Percentiles rank a stretch among this genome's conserved stretches.
Evolutionary conservation across 495 filamentous ascomycete species (phyloP).

Genomic region (Trichoderma asperelloides): DNA sequence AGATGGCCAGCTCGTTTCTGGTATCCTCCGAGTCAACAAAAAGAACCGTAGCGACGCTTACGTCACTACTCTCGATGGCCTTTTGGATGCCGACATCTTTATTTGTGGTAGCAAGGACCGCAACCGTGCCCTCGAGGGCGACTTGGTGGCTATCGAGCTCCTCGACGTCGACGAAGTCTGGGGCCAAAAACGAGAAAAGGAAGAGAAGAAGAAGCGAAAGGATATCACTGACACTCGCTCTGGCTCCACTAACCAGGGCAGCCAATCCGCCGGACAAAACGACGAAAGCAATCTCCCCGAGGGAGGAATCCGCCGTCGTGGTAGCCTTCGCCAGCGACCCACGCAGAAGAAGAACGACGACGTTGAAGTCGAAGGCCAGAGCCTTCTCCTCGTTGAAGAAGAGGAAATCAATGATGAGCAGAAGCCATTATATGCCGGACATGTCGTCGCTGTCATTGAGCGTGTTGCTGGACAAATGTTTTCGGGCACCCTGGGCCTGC

Average conservation of each 20-base stretch:
- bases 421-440: constrained; percentile 93
- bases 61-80: constrained; percentile 78
- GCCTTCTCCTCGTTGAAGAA: constrained; percentile 90
- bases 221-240: constrained; percentile 88
- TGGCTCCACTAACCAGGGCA: constrained; percentile 60
- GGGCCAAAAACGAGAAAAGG: constrained; percentile 96
- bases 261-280: constrained; percentile 56
- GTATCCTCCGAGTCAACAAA: constrained; percentile 96
- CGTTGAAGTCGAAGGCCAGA: constrained; percentile 97
- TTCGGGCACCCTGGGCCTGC: constrained; percentile 85
- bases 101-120: constrained; percentile 98
- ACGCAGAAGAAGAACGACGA: constrained; percentile 99
- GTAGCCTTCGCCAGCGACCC: constrained; percentile 89
- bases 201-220: constrained; percentile 99
- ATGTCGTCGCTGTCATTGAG: constrained; percentile 95
- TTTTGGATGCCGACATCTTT: constrained; percentile 94
- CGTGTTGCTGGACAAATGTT: constrained; percentile 98
- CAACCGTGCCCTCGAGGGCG: constrained; percentile 91
- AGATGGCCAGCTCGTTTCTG: constrained; percentile 90
- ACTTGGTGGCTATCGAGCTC: constrained; percentile 90
- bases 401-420: constrained; percentile 98
- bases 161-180: constrained; percentile 98
- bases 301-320: constrained; percentile 81
- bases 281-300: constrained; percentile 59
- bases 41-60: constrained; percentile 99